phyloP scores from a whole-genome alignment of 768 basidiomycete genomes.

The Hericium rajendrae region DNA sequence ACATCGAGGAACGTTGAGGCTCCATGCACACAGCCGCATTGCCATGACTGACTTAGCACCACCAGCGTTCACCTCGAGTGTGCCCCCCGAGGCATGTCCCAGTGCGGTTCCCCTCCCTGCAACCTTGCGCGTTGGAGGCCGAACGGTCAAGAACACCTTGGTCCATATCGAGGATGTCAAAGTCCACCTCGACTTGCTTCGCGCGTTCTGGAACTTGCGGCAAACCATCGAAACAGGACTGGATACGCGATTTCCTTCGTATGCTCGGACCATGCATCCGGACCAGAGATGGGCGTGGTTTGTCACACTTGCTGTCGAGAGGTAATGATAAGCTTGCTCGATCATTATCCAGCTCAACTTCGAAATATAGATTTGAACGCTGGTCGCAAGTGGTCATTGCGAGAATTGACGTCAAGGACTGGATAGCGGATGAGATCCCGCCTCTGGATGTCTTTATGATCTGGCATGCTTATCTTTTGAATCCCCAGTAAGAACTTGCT shows the following conservation, averaged over 20 bases:
- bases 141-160: slow-evolving; percentile 9
- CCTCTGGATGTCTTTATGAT: slow-evolving; percentile 32
- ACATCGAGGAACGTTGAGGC: too few species aligned
- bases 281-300: slow-evolving; percentile 29
- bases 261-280: slow-evolving; percentile 17
- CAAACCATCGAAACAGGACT: slow-evolving; percentile 20
- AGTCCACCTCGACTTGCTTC: slow-evolving; percentile 26
- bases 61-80: too few species aligned
- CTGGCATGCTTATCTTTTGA: slow-evolving; percentile 33
- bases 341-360: too few species aligned
- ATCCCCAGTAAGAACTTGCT: slow-evolving; percentile 20
- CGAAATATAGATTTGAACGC: slow-evolving; percentile 21
- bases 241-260: slow-evolving; percentile 20
- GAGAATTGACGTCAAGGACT: slow-evolving; percentile 17
- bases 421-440: slow-evolving; percentile 20
- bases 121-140: too few species aligned
- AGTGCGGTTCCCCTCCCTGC: too few species aligned
- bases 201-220: slow-evolving; percentile 23
- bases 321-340: slow-evolving; percentile 13
- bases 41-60: too few species aligned
- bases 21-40: too few species aligned
- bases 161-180: slow-evolving; percentile 24
- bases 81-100: too few species aligned
- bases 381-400: slow-evolving; percentile 18
- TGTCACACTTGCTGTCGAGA: slow-evolving; percentile 26